phyloP scores from a whole-genome alignment of 176 grass and related monocot species.

The Avena atlantica region DNA sequence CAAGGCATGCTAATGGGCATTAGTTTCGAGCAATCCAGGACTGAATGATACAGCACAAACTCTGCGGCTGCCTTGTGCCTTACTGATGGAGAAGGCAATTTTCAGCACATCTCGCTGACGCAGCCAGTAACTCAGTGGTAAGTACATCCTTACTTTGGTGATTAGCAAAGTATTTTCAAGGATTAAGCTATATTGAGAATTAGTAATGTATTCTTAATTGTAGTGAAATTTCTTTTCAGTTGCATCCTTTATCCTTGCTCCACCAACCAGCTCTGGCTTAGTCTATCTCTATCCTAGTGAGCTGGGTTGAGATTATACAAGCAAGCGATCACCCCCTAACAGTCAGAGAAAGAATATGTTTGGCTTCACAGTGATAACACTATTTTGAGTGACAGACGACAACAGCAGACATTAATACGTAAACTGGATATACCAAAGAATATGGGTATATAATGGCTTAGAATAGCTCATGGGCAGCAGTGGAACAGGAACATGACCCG shows the following conservation, averaged over 20 bases:
- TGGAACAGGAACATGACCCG: neutral
- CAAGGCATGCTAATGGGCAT: neutral
- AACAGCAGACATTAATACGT: neutral
- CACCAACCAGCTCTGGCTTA: neutral
- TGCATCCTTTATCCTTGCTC: neutral
- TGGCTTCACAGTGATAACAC: neutral
- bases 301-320: neutral
- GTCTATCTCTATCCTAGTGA: neutral
- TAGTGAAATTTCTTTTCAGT: neutral
- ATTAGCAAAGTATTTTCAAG: neutral
- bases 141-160: neutral
- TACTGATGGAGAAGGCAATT: neutral
- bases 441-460: slow-evolving; percentile 3
- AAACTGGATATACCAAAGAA: neutral
- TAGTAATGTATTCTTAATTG: neutral
- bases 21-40: neutral
- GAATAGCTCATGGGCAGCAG: neutral
- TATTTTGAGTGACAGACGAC: neutral
- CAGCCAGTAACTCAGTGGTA: neutral
- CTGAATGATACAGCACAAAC: neutral
- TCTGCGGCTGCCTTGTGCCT: neutral
- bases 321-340: neutral
- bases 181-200: neutral
- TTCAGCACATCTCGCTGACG: neutral
- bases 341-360: slow-evolving; percentile 13